phyloP scores from a whole-genome alignment of 495 filamentous ascomycete species.

The Massariosphaeria phaeospora region DNA sequence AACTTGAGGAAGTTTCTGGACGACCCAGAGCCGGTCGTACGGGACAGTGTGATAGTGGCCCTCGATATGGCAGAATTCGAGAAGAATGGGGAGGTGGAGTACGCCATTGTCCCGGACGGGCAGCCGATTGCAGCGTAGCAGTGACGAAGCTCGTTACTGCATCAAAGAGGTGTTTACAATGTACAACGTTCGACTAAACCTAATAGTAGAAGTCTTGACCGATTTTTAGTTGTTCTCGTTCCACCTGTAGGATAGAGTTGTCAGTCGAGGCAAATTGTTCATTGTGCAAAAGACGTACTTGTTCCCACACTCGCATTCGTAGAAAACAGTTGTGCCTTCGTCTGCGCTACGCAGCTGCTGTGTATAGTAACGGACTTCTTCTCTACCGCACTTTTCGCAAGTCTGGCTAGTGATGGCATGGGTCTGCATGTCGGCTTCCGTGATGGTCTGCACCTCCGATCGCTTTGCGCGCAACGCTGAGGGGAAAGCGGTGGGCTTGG shows the following conservation, averaged over 20 bases:
- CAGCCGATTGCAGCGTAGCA: constrained; percentile 15
- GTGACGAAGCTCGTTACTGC: constrained; percentile 1
- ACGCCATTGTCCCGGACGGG: constrained; percentile 74
- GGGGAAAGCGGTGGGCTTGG: constrained; percentile 81
- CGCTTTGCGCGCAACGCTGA: constrained; percentile 78
- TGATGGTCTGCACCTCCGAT: constrained; percentile 78
- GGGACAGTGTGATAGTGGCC: constrained; percentile 90
- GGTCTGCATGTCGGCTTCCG: constrained; percentile 70
- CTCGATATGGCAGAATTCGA: constrained; percentile 98
- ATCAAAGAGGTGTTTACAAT: constrained; percentile 10
- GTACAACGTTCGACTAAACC: not conserved
- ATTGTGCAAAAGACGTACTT: constrained; percentile 55
- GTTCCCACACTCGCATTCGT: constrained; percentile 72
- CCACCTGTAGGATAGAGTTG: constrained; percentile 46
- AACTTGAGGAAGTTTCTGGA: constrained; percentile 76
- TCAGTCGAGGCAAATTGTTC: constrained; percentile 21
- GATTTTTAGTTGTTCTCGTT: constrained; percentile 54
- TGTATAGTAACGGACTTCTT: constrained; percentile 78
- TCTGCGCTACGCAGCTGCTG: constrained; percentile 88
- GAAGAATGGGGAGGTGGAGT: constrained; percentile 80
- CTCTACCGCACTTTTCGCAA: constrained; percentile 74
- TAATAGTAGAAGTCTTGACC: not conserved
- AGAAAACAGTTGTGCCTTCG: constrained; percentile 89
- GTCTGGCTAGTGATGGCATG: constrained; percentile 65
- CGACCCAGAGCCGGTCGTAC: constrained; percentile 86